Percentiles rank a stretch among this genome's conserved stretches.
Evolutionary conservation across 192 early-diverging fungal genomes (phyloP).

Genomic region (Coemansia sp.): DNA sequence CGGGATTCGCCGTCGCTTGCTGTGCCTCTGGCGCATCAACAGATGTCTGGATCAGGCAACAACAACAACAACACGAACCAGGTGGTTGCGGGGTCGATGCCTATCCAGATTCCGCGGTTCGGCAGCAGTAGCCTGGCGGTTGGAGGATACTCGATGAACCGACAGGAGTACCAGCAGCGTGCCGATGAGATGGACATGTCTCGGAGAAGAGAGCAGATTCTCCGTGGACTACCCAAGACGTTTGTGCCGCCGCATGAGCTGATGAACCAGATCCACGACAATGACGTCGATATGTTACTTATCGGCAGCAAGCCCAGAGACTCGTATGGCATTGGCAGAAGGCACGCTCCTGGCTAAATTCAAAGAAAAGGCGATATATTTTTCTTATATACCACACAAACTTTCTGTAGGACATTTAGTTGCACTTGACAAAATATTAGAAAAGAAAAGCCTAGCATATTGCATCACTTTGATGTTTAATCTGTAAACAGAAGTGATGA

Average conservation of each 20-base stretch:
- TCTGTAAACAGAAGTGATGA: no score
- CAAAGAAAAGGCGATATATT: neutral
- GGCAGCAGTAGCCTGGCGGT: conserved; percentile 23
- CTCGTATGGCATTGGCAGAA: conserved; percentile 32
- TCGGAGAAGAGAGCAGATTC: conserved; percentile 28
- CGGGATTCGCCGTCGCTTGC: neutral
- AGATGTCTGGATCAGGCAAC: neutral
- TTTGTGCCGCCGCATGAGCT: conserved; percentile 53
- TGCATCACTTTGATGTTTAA: no score
- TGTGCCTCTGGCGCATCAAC: neutral
- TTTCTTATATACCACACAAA: neutral
- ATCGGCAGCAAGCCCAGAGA: conserved; percentile 52
- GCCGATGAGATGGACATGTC: conserved; percentile 36
- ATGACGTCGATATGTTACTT: conserved; percentile 27
- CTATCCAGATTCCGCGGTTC: conserved; percentile 44
- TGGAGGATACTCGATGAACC: conserved; percentile 27
- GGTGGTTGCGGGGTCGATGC: conserved; percentile 52
- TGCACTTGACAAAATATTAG: no score
- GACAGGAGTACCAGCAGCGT: conserved; percentile 25
- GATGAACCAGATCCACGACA: conserved; percentile 36
- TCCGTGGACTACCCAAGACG: conserved; percentile 39
- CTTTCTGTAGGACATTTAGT: no score
- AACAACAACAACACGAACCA: conserved; percentile 29
- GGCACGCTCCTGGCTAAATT: conserved; percentile 36
- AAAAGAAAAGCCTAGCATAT: neutral